A percentile compares a stretch with the other conserved stretches of the same genome.
Evolutionary conservation across 768 basidiomycete genomes (phyloP).

Genomic region (Termitomyces bulborhizus): DNA sequence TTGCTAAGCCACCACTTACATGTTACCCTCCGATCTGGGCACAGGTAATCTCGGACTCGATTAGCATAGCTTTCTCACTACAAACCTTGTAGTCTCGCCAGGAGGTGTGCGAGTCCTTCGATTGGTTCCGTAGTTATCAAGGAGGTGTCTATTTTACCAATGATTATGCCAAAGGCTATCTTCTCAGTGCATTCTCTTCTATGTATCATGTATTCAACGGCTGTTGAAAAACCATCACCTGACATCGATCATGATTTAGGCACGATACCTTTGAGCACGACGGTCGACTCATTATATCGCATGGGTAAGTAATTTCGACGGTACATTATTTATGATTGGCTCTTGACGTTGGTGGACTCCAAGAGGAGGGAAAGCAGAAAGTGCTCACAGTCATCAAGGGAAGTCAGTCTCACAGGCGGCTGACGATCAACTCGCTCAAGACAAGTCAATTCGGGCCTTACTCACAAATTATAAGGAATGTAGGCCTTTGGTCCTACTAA

Average conservation of each 20-base stretch:
- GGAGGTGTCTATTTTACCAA: slow-evolving; percentile 67
- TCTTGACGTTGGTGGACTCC: background rate
- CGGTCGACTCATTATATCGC: slow-evolving; percentile 74
- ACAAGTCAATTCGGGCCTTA: slow-evolving; percentile 67
- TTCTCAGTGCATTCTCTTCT: slow-evolving; percentile 66
- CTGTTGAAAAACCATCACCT: background rate
- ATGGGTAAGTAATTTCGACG: slow-evolving; percentile 51
- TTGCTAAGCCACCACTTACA: slow-evolving; percentile 18
- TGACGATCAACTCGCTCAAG: slow-evolving; percentile 61
- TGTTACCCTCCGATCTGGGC: slow-evolving; percentile 38
- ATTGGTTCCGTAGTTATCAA: slow-evolving; percentile 74
- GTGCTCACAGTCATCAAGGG: slow-evolving; percentile 37
- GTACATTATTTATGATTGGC: background rate
- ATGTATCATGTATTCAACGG: slow-evolving; percentile 31
- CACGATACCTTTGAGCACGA: slow-evolving; percentile 61
- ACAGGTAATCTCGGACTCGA: slow-evolving; percentile 21
- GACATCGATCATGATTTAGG: slow-evolving; percentile 28
- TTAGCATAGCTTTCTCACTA: background rate
- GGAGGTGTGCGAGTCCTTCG: slow-evolving; percentile 77
- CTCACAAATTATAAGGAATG: slow-evolving; percentile 47
- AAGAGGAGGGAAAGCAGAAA: slow-evolving; percentile 61
- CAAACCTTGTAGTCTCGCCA: slow-evolving; percentile 55
- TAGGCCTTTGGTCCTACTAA: slow-evolving; percentile 62
- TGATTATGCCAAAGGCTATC: slow-evolving; percentile 65
- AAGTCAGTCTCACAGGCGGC: slow-evolving; percentile 35